Evolutionary conservation across 257 asterid species (phyloP).

Genomic region (Solanum sitiens): DNA sequence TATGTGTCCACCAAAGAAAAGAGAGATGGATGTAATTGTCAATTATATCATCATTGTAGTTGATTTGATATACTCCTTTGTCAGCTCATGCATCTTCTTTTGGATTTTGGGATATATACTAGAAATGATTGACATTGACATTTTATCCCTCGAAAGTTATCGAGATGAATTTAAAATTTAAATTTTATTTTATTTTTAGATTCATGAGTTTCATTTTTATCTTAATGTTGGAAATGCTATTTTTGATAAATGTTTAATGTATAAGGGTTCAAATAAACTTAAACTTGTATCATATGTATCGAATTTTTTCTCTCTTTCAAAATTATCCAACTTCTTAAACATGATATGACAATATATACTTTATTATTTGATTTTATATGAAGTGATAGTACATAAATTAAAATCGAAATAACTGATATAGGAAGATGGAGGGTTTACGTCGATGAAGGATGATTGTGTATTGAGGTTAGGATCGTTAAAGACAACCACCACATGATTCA

Average conservation of each 20-base stretch:
- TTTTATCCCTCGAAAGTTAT: not conserved
- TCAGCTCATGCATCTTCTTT: not conserved
- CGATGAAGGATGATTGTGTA: not conserved
- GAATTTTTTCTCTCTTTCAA: not conserved
- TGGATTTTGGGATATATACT: not conserved
- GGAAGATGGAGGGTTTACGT: not conserved
- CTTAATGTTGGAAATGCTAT: rapidly evolving
- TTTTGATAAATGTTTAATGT: no score
- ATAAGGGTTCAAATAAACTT: not conserved
- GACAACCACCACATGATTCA: not conserved
- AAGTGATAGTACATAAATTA: not conserved
- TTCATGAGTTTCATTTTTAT: rapidly evolving
- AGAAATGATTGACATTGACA: not conserved
- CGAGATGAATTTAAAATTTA: no score
- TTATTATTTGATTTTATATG: not conserved
- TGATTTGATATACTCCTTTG: not conserved
- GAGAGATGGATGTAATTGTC: not conserved
- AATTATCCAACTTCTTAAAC: not conserved
- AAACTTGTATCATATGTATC: not conserved
- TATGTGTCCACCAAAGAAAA: not conserved
- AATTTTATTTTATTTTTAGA: not conserved
- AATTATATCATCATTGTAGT: not conserved
- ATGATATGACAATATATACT: not conserved
- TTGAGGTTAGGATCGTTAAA: not conserved
- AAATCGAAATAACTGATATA: not conserved